Percentiles rank a stretch among this genome's conserved stretches.
phyloP scores from a whole-genome alignment of 1,284 basidiomycete species.

The Pholiota adiposa region DNA sequence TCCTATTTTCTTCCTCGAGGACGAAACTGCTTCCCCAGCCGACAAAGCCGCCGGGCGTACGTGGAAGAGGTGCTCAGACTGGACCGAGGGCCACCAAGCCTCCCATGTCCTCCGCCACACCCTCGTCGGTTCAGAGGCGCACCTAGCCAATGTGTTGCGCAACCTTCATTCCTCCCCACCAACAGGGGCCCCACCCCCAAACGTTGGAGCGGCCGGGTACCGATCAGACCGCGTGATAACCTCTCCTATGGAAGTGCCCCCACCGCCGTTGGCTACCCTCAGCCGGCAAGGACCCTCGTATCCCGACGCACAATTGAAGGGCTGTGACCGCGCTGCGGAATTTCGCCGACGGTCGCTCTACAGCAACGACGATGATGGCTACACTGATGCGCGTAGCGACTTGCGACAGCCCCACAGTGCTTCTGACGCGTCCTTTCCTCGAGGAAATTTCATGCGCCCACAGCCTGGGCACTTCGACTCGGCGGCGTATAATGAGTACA shows the following conservation, averaged over 20 bases:
- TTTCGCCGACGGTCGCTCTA: constrained; percentile 8
- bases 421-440: constrained; percentile 1
- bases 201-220: constrained; percentile 39
- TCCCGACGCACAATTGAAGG: neutral
- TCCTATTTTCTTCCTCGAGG: constrained; percentile 71
- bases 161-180: constrained; percentile 44
- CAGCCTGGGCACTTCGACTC: constrained; percentile 7
- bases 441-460: neutral
- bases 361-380: constrained; percentile 1
- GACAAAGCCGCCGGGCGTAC: constrained; percentile 39
- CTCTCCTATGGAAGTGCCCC: constrained; percentile 43
- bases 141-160: constrained; percentile 61
- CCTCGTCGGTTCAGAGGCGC: constrained; percentile 65
- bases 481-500: constrained; percentile 2
- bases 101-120: constrained; percentile 67
- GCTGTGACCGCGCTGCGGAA: neutral
- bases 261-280: constrained; percentile 39
- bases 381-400: neutral
- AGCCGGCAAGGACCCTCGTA: constrained; percentile 3
- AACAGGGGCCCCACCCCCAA: constrained; percentile 37
- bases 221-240: constrained; percentile 24
- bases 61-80: constrained; percentile 74
- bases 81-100: constrained; percentile 79
- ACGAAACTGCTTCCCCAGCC: constrained; percentile 35
- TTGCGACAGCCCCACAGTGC: constrained; percentile 15